Evolutionary conservation across 2,329 filamentous ascomycete genomes (phyloP).

Genomic region (Lecanicillium sp.): DNA sequence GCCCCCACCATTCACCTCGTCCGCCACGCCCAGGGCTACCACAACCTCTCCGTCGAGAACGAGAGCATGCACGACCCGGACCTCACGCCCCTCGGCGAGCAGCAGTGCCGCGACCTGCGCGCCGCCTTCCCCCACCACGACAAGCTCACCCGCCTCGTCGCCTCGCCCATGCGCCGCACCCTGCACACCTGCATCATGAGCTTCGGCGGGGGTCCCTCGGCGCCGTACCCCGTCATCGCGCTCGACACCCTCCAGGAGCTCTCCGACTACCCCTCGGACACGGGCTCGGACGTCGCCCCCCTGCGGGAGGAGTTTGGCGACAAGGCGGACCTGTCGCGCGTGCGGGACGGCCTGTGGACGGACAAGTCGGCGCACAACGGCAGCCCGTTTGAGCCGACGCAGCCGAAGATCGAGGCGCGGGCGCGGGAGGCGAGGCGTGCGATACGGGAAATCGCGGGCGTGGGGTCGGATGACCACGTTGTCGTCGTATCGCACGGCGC

Average conservation of each 20-base stretch:
- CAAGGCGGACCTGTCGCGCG: slow-evolving; percentile 55
- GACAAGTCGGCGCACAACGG: slow-evolving; percentile 45
- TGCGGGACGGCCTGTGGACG: slow-evolving; percentile 62
- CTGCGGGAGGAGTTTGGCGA: slow-evolving; percentile 56
- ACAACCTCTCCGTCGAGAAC: slow-evolving; percentile 69
- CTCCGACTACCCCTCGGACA: slow-evolving; percentile 68
- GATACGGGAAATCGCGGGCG: slow-evolving; percentile 41
- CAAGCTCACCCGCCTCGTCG: slow-evolving; percentile 62
- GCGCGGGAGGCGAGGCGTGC: slow-evolving; percentile 55
- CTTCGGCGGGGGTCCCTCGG: slow-evolving; percentile 50
- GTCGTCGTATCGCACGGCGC: slow-evolving; percentile 77
- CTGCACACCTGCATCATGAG: slow-evolving; percentile 68
- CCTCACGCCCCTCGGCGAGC: slow-evolving; percentile 67
- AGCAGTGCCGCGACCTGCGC: slow-evolving; percentile 64
- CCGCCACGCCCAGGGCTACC: slow-evolving; percentile 71
- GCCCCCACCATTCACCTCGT: slow-evolving; percentile 57
- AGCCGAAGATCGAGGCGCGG: slow-evolving; percentile 51
- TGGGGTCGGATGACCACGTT: slow-evolving; percentile 52
- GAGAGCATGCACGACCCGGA: slow-evolving; percentile 70
- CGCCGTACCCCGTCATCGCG: slow-evolving; percentile 44
- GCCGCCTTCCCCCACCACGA: slow-evolving; percentile 58
- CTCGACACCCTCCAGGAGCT: slow-evolving; percentile 77
- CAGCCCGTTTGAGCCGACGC: slow-evolving; percentile 40
- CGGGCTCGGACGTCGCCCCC: slow-evolving; percentile 52
- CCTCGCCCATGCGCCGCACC: slow-evolving; percentile 75